A percentile compares a stretch with the other conserved stretches of the same genome.
These are phyloP conservation scores for Phytophthora cactorum DNA, from an alignment of 352 stramenopile species.

Conservation along the genomic window DNA sequence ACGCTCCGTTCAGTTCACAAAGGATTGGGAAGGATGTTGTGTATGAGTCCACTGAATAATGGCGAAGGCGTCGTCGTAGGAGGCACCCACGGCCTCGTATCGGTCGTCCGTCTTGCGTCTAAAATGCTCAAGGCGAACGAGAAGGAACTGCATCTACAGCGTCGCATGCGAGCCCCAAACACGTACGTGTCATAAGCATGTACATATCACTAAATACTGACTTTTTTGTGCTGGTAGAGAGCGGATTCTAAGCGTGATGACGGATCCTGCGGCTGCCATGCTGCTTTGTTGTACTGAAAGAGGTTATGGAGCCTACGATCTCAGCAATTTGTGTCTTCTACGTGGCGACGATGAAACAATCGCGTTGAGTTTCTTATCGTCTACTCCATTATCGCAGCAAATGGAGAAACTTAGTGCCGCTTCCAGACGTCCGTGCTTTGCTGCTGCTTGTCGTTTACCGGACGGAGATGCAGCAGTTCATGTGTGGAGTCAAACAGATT, in stretches of 20 bases:
- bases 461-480: constrained; percentile 55
- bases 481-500: constrained; percentile 67
- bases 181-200: constrained; percentile 39
- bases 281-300: constrained; percentile 70
- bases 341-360: constrained; percentile 69
- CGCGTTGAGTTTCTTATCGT: constrained; percentile 44
- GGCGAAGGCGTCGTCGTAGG: constrained; percentile 67
- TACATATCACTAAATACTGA: neutral
- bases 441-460: constrained; percentile 45
- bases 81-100: constrained; percentile 60
- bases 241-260: constrained; percentile 48
- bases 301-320: constrained; percentile 69
- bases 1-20: constrained; percentile 71
- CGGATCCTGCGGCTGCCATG: constrained; percentile 54
- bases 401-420: constrained; percentile 54
- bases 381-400: constrained; percentile 49
- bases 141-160: constrained; percentile 76
- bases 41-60: constrained; percentile 51
- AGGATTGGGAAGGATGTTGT: constrained; percentile 37
- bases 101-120: constrained; percentile 57
- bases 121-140: constrained; percentile 64
- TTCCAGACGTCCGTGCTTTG: constrained; percentile 55
- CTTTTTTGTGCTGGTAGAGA: constrained; percentile 35
- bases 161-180: constrained; percentile 57
- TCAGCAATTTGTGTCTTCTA: constrained; percentile 75